Base-by-base conservation (phyloP, 1,284 basidiomycete species). In the Ustilago lituana region DNA sequence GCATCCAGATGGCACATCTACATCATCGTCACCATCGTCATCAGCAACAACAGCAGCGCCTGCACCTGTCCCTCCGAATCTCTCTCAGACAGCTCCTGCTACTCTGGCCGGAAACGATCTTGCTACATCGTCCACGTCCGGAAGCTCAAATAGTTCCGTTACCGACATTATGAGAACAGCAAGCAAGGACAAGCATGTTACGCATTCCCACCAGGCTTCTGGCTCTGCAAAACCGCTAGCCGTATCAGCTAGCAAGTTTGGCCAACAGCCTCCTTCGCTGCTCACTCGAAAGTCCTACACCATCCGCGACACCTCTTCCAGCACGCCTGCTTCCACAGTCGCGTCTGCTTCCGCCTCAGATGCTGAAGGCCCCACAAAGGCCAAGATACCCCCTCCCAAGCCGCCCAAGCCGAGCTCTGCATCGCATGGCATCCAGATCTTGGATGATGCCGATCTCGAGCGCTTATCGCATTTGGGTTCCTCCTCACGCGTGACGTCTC, bases 371-470 rank as follows among this genome's bases (percentile, higher is more conserved):
- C 31, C 53, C 10, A n/a, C 45, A 8, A 53, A 58, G 27, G 27
- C 19, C 32, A 70, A 61, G 15, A 15, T 58, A 6, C 43, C 62
- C 5, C 67, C 67, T 17, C 62, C 62, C 2, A 24, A 53, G 20
- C 67, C 67, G 8, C 67, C 67, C 4, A 70, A 70, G 36, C 67
- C 67, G 4, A 22, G 37, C 14, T 9, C 52, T 3, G 36, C 59
- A 19, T 27, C 48, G 20, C 55, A 56, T 8, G 66, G 60, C 35
- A 32, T 61, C 11, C 62, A 70, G 27, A 65, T 70, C 39, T 33
- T 70, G 14, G 62, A 62, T 37, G 62, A 70, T 15, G 53, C 57
- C 17, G 67, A 65, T 20, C 62, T 70, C 24, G 67, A 70, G 32
- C 57, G 62, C n/a, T 47, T 70, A 4, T 36, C 55, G 12, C 29